A percentile compares a stretch with the other conserved stretches of the same genome.
Conservation (phyloP, 2,329 filamentous ascomycete species). For the Hymenoscyphus repandus region DNA sequence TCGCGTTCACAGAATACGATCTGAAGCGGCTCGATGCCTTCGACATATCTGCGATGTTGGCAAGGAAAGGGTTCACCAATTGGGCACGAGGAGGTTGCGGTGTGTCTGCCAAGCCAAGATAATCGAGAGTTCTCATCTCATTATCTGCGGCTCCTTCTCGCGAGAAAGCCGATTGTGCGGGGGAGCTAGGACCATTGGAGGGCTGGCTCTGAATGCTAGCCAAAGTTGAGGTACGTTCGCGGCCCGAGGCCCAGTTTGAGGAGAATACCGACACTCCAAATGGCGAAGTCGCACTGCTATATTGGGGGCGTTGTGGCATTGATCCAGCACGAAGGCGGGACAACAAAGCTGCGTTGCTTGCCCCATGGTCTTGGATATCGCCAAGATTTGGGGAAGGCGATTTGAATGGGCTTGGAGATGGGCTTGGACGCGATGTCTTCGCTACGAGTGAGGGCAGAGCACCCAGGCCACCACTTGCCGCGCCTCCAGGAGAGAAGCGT, state of each 20-base stretch:
- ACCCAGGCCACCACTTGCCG: conserved; percentile 48
- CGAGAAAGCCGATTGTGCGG: conserved; percentile 79
- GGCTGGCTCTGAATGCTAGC: conserved; percentile 78
- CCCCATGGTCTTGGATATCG: conserved; percentile 37
- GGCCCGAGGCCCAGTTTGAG: conserved; percentile 75
- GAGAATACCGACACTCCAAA: conserved; percentile 88
- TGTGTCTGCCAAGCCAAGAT: conserved; percentile 89
- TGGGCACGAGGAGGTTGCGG: conserved; percentile 75
- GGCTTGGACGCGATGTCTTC: conserved; percentile 79
- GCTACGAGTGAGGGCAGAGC: conserved; percentile 52
- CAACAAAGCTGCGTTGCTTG: conserved; percentile 65
- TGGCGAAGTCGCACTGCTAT: conserved; percentile 52
- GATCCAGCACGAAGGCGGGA: conserved; percentile 87
- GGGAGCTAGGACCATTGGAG: conserved; percentile 85
- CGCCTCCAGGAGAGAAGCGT: conserved; percentile 75
- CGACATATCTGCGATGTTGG: conserved; percentile 69
- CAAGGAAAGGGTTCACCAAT: conserved; percentile 67
- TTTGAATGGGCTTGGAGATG: conserved; percentile 83
- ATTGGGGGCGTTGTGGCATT: conserved; percentile 82
- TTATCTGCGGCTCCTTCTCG: conserved; percentile 79
- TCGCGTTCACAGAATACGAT: conserved; percentile 97
- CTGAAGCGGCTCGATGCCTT: conserved; percentile 82
- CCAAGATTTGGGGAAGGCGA: conserved; percentile 54
- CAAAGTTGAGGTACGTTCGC: conserved; percentile 81
- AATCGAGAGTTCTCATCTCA: conserved; percentile 89